Conservation (phyloP, 129 eudicot genomes). For the Centella asiatica region DNA sequence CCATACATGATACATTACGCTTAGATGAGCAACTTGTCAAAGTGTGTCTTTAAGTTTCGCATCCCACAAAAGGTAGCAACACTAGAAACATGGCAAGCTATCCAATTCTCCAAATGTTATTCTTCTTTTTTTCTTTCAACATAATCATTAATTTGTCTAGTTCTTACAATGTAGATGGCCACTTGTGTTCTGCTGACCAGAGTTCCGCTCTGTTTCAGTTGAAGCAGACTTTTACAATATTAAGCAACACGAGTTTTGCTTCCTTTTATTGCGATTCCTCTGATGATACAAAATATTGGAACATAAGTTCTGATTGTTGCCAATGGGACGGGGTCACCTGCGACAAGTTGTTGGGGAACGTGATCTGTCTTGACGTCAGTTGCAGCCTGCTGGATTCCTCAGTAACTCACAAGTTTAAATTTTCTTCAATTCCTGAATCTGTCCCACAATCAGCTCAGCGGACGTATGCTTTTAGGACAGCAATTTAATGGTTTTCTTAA, state of each 20-base stretch:
- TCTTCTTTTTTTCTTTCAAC: too few species aligned
- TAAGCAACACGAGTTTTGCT: not conserved
- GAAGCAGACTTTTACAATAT: not conserved
- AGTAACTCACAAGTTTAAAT: slow-evolving; percentile 4
- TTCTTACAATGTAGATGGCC: not conserved
- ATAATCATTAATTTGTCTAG: too few species aligned
- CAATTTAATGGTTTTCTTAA: slow-evolving; percentile 15
- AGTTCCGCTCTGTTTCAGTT: not conserved
- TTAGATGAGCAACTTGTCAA: too few species aligned
- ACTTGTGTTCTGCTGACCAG: not conserved
- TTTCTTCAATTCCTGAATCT: slow-evolving; percentile 16
- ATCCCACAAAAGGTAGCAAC: too few species aligned
- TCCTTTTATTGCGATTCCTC: not conserved
- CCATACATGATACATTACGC: too few species aligned
- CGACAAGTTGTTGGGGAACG: not conserved
- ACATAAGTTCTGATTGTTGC: not conserved
- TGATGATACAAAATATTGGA: not conserved
- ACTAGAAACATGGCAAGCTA: too few species aligned
- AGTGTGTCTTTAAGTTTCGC: too few species aligned
- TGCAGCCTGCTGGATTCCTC: slow-evolving; percentile 21
- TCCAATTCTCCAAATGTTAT: too few species aligned
- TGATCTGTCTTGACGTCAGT: slow-evolving; percentile 6
- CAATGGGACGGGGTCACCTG: not conserved
- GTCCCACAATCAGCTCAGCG: slow-evolving; percentile 17
- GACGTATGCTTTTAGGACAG: slow-evolving; percentile 23